Percentiles rank a stretch among this genome's conserved stretches.
Evolutionary conservation across 345 rosid genomes (phyloP).

Genomic region (Physaria fendleri): DNA sequence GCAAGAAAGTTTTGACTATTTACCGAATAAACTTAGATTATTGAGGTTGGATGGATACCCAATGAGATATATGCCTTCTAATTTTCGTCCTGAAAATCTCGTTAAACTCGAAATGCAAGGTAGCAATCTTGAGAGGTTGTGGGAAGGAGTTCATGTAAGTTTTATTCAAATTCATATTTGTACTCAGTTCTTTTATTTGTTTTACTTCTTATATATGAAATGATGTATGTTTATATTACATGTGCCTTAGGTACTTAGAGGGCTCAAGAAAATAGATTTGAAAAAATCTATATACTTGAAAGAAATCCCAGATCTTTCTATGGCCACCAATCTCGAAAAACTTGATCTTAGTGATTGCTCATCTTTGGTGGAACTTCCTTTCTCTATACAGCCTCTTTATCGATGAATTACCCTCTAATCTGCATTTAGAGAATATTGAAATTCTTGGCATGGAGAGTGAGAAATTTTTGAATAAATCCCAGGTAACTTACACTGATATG

Average conservation of each 20-base stretch:
- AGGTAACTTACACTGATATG: too few species aligned
- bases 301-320: not conserved
- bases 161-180: too few species aligned
- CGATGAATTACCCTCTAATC: not conserved
- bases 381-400: not conserved
- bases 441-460: not conserved
- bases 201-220: not conserved
- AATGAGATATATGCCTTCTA: too few species aligned
- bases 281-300: not conserved
- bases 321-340: not conserved
- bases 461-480: too few species aligned
- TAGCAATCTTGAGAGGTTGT: too few species aligned
- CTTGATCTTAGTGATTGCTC: not conserved
- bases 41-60: too few species aligned
- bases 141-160: too few species aligned
- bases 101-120: too few species aligned
- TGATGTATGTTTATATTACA: too few species aligned
- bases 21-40: too few species aligned
- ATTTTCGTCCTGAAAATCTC: too few species aligned
- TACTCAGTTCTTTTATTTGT: too few species aligned
- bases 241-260: slow-evolving; percentile 12
- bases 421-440: not conserved
- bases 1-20: slow-evolving; percentile 4
- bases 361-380: not conserved
- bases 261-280: not conserved